These are phyloP conservation scores for Talaromyces amestolkiae DNA, from an alignment of 2,329 filamentous ascomycete species.

Conservation along the genomic window DNA sequence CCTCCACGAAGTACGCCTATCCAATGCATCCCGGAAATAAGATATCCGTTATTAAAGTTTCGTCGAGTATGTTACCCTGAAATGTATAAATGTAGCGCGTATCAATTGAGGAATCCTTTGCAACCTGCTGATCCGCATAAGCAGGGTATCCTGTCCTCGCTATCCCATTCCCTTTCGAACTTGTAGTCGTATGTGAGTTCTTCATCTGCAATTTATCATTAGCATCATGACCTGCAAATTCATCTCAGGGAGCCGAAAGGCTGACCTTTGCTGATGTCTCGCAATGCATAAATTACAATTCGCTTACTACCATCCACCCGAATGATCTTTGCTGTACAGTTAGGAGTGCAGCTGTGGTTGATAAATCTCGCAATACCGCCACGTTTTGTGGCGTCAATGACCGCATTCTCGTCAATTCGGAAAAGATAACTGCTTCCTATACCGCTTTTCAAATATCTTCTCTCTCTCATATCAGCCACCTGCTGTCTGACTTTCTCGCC, in stretches of 20 bases:
- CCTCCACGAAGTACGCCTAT: conserved; percentile 15
- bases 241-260: conserved; percentile 26
- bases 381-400: conserved; percentile 97
- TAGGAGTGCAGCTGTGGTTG: conserved; percentile 95
- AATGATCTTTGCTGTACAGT: conserved; percentile 99
- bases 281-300: conserved; percentile 96
- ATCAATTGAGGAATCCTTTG: conserved; percentile 97
- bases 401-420: conserved; percentile 94
- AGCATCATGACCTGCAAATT: conserved; percentile 17
- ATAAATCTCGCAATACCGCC: conserved; percentile 98
- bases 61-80: conserved; percentile 1
- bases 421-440: conserved; percentile 98
- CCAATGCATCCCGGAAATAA: conserved; percentile 15
- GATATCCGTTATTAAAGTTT: background rate
- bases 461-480: conserved; percentile 93
- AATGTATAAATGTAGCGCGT: background rate
- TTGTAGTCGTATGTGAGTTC: conserved; percentile 99
- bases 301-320: conserved; percentile 96
- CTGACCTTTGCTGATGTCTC: conserved; percentile 93
- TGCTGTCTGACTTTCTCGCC: conserved; percentile 96
- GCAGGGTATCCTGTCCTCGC: conserved; percentile 92
- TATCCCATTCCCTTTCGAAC: conserved; percentile 95
- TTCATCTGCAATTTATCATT: conserved; percentile 64
- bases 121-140: conserved; percentile 93
- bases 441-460: conserved; percentile 88